These are phyloP conservation scores for Rhizophora mangle DNA, from an alignment of 345 rosid genomes.

Conservation along the genomic window DNA sequence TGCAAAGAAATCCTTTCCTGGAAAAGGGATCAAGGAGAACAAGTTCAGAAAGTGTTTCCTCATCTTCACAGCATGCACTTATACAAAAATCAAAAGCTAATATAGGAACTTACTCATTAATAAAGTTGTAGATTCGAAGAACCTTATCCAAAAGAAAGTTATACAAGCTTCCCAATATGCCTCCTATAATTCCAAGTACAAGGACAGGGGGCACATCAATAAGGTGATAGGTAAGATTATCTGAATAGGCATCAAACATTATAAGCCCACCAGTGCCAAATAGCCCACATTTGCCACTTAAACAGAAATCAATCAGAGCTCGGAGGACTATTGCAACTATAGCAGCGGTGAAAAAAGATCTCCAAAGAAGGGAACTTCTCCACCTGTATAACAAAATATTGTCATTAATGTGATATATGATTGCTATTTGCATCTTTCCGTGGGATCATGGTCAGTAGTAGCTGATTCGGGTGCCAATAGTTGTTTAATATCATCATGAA, in stretches of 20 bases:
- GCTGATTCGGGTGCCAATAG: not conserved
- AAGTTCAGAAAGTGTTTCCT: conserved; percentile 9
- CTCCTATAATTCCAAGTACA: conserved; percentile 77
- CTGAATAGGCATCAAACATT: conserved; percentile 80
- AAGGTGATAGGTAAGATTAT: conserved; percentile 61
- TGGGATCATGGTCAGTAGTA: not conserved
- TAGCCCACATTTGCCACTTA: conserved; percentile 77
- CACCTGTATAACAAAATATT: conserved; percentile 48
- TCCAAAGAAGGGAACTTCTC: conserved; percentile 90
- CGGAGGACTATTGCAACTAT: conserved; percentile 81
- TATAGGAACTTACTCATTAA: conserved; percentile 65
- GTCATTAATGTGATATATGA: not conserved
- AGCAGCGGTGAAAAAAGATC: conserved; percentile 87
- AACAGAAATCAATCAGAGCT: conserved; percentile 80
- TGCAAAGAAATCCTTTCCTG: conserved; percentile 68
- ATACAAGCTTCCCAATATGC: conserved; percentile 75
- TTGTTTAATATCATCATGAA: no score
- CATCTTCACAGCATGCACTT: conserved; percentile 2
- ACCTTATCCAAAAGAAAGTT: conserved; percentile 70
- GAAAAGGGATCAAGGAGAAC: conserved; percentile 18
- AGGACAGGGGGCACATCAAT: conserved; percentile 74
- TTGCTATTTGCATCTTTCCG: not conserved
- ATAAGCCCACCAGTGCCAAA: conserved; percentile 94
- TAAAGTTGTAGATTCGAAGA: conserved; percentile 59
- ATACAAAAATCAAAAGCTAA: conserved; percentile 8